Evolutionary conservation across 1,284 basidiomycete species (phyloP), one percentile per base, ranked within the genome.

Genomic region (Trichosporon coremiiforme): DNA sequence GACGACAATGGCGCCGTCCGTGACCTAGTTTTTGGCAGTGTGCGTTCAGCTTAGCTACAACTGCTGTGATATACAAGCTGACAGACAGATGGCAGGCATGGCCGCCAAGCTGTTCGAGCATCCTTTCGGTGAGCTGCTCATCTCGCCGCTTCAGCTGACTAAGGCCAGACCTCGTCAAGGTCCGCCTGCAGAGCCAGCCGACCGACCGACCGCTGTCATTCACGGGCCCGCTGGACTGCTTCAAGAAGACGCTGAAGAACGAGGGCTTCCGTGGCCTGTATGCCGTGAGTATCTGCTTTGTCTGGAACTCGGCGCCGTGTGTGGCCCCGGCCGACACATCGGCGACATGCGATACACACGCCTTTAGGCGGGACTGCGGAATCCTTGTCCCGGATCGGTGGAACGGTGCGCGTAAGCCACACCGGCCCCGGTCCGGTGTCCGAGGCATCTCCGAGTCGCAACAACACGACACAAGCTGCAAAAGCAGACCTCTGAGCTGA

Each of bases 21-120:
- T 74, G 85, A 86, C 74, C 78, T 86, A 36, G 78, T 82, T 7
- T 86, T 86, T 75, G 85, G 86, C 12, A 83, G 80, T 41, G 85
- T 85, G 66, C 69, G 85, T 80, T 7, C 33, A 20, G 15, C 47
- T 29, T 33, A 25, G 25, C 25, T 25, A 25, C 25, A 25, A 25
- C 25, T 25, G 25, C 25, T 25, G 25, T 25, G 25, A 25, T 25
- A 25, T 25, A 25, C 25, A 25, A 25, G 62, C 62, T 71, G 71
- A 73, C 69, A 25, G 29, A 4, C 71, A 88, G 91, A 80, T 87
- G 20, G 91, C 92, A 47, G 91, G 92, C n/a, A 91, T 93, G 85
- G 85, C 87, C 10, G 90, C 91, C 38, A 92, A 93, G 83, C 86
- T 93, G 20, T 90, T 94, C 75, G 92, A 94, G 83, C 91, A 93